Conservation (phyloP, 257 asterid genomes). For the Lavandula angustifolia region DNA sequence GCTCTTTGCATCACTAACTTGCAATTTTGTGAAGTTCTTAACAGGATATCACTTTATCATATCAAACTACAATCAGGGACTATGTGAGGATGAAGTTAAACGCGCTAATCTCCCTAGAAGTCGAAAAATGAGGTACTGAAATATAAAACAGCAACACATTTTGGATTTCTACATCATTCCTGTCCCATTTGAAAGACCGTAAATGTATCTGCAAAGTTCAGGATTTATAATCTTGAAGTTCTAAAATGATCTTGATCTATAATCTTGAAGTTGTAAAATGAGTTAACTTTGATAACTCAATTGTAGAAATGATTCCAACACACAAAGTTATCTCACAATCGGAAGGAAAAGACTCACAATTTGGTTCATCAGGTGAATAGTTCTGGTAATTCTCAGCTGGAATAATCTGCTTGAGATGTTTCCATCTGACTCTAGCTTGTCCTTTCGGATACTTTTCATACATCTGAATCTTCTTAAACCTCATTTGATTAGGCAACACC, state of each 20-base stretch:
- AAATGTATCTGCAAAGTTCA: conserved; percentile 7
- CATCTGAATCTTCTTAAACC: conserved; percentile 86
- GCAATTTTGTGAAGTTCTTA: background rate
- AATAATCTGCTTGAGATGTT: conserved; percentile 89
- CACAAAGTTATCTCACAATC: background rate
- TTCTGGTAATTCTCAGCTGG: conserved; percentile 86
- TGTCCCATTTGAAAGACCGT: background rate
- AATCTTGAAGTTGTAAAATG: background rate
- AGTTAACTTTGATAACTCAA: background rate
- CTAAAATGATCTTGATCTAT: no score
- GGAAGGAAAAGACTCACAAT: conserved; percentile 52
- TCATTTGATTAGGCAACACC: conserved; percentile 74
- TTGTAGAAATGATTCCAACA: conserved; percentile 6
- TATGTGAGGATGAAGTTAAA: background rate
- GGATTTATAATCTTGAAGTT: background rate
- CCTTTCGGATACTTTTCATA: conserved; percentile 93
- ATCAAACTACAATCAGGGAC: background rate
- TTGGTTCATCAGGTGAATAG: conserved; percentile 63
- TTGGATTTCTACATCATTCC: background rate
- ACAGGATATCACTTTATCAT: background rate
- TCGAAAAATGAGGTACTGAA: background rate
- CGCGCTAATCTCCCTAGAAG: background rate
- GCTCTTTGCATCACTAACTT: background rate
- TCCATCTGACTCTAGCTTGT: conserved; percentile 86
- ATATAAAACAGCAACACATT: background rate